phyloP scores from a whole-genome alignment of 371 early-diverging fungal species.

The Mortierella sp. region DNA sequence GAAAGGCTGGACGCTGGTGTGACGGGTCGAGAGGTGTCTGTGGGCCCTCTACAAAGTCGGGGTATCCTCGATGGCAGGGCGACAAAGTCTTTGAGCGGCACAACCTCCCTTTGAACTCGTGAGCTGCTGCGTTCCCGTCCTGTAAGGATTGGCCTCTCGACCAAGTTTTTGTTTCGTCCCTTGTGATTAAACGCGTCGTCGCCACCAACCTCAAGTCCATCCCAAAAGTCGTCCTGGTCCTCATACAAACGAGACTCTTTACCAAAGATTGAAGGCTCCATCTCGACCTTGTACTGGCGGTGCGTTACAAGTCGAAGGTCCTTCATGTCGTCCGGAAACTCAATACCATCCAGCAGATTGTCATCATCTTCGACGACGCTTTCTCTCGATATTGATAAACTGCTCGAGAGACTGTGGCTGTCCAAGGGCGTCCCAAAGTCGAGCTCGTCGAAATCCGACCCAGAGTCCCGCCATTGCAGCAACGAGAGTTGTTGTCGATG shows the following conservation, averaged over 20 bases:
- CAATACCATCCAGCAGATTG: conserved; percentile 36
- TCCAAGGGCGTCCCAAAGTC: conserved; percentile 38
- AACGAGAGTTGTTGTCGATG: conserved; percentile 9
- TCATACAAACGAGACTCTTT: conserved; percentile 35
- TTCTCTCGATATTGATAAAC: conserved; percentile 28
- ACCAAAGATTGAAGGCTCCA: conserved; percentile 39
- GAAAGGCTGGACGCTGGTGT: conserved; percentile 44
- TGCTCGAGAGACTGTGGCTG: conserved; percentile 38
- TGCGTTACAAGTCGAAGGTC: conserved; percentile 25
- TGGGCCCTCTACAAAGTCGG: conserved; percentile 35
- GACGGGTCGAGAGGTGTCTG: conserved; percentile 35
- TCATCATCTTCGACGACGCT: conserved; percentile 34
- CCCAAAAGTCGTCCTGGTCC: conserved; percentile 52
- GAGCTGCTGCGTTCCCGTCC: conserved; percentile 47
- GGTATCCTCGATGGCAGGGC: conserved; percentile 50
- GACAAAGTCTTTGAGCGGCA: conserved; percentile 53
- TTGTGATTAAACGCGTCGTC: conserved; percentile 27
- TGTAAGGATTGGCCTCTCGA: conserved; percentile 16
- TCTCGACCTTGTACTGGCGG: conserved; percentile 31
- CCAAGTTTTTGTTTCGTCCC: conserved; percentile 39
- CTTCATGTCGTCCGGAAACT: conserved; percentile 42
- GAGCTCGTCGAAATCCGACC: conserved; percentile 35
- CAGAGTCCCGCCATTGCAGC: conserved; percentile 33
- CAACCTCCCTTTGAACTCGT: conserved; percentile 38
- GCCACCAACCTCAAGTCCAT: conserved; percentile 28